Evolutionary conservation across 1,139 yeast genomes (phyloP).

Genomic region (Scheffersomyces quercinus): DNA sequence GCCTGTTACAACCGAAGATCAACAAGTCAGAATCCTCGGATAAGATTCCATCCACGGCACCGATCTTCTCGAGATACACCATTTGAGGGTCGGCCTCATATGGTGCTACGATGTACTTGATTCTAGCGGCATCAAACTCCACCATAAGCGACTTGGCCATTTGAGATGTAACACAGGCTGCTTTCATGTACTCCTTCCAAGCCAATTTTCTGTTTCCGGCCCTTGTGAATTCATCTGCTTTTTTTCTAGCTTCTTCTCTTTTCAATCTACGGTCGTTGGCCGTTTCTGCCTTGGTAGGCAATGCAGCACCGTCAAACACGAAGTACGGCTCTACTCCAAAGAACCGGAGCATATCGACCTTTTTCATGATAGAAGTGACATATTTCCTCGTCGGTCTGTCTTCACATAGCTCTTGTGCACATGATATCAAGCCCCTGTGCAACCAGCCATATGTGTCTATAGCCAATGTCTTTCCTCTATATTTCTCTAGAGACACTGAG

Average conservation of each 20-base stretch:
- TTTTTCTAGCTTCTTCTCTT: slow-evolving; percentile 57
- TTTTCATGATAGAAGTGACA: slow-evolving; percentile 58
- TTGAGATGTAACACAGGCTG: slow-evolving; percentile 84
- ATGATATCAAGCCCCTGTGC: slow-evolving; percentile 79
- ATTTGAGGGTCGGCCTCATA: slow-evolving; percentile 98
- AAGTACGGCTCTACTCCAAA: slow-evolving; percentile 80
- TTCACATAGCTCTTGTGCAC: slow-evolving; percentile 81
- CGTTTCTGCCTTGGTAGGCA: slow-evolving; percentile 78
- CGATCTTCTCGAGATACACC: slow-evolving; percentile 80
- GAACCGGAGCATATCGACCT: slow-evolving; percentile 63
- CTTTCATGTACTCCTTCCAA: slow-evolving; percentile 67
- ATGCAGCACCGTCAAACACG: slow-evolving; percentile 90
- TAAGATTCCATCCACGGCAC: slow-evolving; percentile 79
- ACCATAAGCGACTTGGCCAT: slow-evolving; percentile 89
- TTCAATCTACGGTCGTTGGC: slow-evolving; percentile 61
- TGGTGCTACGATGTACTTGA: slow-evolving; percentile 89
- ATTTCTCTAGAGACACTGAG: slow-evolving; percentile 55
- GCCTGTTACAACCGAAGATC: slow-evolving; percentile 76
- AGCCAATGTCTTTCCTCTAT: slow-evolving; percentile 77
- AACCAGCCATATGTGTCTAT: slow-evolving; percentile 98
- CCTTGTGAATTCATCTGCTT: slow-evolving; percentile 51
- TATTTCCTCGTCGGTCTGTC: slow-evolving; percentile 71
- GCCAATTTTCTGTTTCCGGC: slow-evolving; percentile 63
- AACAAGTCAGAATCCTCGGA: slow-evolving; percentile 94
- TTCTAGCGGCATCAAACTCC: slow-evolving; percentile 56